Evolutionary conservation across 2,329 filamentous ascomycete genomes (phyloP), one percentile per base, ranked within the genome.

Genomic region (Fusarium transvaalense): DNA sequence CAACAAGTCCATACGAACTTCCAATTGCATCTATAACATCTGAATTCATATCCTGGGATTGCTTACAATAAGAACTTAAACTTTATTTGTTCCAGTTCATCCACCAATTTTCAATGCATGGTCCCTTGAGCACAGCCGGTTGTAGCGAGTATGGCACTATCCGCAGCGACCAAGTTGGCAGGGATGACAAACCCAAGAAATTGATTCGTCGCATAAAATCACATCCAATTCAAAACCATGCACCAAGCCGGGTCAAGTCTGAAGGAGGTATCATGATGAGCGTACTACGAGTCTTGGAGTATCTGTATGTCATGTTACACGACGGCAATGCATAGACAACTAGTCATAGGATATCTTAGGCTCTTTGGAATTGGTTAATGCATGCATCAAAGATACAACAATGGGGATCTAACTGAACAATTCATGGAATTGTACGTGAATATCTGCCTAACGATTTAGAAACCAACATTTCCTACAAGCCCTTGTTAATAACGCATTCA

Each of bases 181-280:
- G 23, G 45, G 69, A 72, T 71, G 60, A 73, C 69, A 74, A 71
- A 71, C 34, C 50, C 19, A 14, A 27, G 12, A 45, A 34, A 42
- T 51, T 72, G 64, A 74, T 74, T 74, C 60, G 71, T 31, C 38
- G 67, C 45, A 45, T 29, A 32, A 35, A 15, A n/a, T 48, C 35
- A 47, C 29, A 39, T 54, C 42, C 7, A 19, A 3, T 57, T 17
- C 17, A 32, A 43, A 63, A 38, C 21, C 41, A 31, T 37, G 14
- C 15, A 29, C n/a, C 12, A 29, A 41, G 32, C 15, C 12, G 13
- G 12, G 27, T 21, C 27, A 31, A 31, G 25, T 31, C 17, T 31
- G 41, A 55, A 56, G 19, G 12, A 51, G 31, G 17, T 45, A 19
- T 63, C 51, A 64, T 64, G 51, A 57, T 43, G 37, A 35, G 32